Evolutionary conservation across 768 basidiomycete genomes (phyloP).

Genomic region (Podaxis sp.): DNA sequence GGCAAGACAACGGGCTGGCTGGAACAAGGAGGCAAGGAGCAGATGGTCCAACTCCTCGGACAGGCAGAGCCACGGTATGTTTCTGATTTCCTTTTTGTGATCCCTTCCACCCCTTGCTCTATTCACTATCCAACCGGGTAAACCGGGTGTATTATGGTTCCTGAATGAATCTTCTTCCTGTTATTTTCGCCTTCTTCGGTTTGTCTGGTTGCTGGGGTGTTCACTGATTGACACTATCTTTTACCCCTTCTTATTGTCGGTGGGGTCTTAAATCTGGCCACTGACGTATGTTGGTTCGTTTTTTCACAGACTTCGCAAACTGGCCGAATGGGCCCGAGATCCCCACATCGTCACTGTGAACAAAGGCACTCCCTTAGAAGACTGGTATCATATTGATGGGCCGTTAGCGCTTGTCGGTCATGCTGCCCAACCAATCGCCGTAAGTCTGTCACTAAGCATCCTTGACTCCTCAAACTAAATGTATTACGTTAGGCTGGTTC

Average conservation of each 20-base stretch:
- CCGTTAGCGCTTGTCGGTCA: slow-evolving; percentile 6
- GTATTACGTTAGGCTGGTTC: background rate
- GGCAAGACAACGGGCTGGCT: background rate
- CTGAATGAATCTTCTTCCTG: background rate
- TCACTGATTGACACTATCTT: background rate
- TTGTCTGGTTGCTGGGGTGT: background rate
- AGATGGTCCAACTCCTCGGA: background rate
- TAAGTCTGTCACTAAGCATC: background rate
- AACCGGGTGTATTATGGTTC: background rate
- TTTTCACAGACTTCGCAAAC: slow-evolving; percentile 2
- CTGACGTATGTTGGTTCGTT: background rate
- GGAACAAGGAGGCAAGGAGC: background rate
- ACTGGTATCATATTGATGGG: slow-evolving; percentile 9
- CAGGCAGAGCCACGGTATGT: slow-evolving; percentile 10
- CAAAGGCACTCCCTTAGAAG: background rate
- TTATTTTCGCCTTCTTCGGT: background rate
- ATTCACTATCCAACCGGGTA: background rate
- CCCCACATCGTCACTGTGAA: slow-evolving; percentile 7
- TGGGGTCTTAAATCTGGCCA: background rate
- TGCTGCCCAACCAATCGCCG: slow-evolving; percentile 8
- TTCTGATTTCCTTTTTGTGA: background rate
- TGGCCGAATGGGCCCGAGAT: slow-evolving; percentile 8
- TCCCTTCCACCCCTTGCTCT: too few species aligned
- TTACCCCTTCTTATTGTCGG: background rate
- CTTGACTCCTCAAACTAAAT: background rate